Conservation (phyloP, 495 filamentous ascomycete genomes). For the Penicillium robsamsonii region DNA sequence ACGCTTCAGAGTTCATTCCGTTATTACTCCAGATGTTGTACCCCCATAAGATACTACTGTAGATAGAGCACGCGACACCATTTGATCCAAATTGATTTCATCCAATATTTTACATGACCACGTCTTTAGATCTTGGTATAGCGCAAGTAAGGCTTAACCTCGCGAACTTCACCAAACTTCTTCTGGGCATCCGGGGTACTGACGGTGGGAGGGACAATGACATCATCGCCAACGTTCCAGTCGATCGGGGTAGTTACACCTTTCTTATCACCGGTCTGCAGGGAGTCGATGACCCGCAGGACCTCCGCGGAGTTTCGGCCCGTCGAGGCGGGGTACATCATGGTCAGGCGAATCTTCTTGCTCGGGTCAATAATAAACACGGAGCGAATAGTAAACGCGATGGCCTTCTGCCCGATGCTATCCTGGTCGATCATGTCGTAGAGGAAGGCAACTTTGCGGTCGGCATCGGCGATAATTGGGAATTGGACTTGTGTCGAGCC, state of each 20-base stretch:
- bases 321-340: slow-evolving; percentile 95
- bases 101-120: slow-evolving; percentile 5
- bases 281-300: slow-evolving; percentile 89
- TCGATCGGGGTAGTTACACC: slow-evolving; percentile 91
- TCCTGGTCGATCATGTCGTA: slow-evolving; percentile 96
- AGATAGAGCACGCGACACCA: slow-evolving; percentile 1
- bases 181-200: slow-evolving; percentile 84
- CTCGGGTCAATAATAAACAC: slow-evolving; percentile 99
- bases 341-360: slow-evolving; percentile 95
- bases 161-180: slow-evolving; percentile 86
- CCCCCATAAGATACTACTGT: background rate
- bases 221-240: slow-evolving; percentile 87
- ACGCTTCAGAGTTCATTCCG: background rate
- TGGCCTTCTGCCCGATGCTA: slow-evolving; percentile 93
- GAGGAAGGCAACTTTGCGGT: slow-evolving; percentile 82
- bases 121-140: slow-evolving; percentile 27
- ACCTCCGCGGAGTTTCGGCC: slow-evolving; percentile 97
- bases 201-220: slow-evolving; percentile 89
- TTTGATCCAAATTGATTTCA: background rate
- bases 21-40: background rate
- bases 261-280: slow-evolving; percentile 97
- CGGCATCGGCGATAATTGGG: slow-evolving; percentile 97
- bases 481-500: slow-evolving; percentile 76
- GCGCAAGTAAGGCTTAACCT: slow-evolving; percentile 82
- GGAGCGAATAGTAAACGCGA: slow-evolving; percentile 97